Percentiles rank a stretch among this genome's conserved stretches.
These are phyloP conservation scores for Zygotorulaspora danielsina DNA, from an alignment of 805 yeast genomes.

Conservation along the genomic window DNA sequence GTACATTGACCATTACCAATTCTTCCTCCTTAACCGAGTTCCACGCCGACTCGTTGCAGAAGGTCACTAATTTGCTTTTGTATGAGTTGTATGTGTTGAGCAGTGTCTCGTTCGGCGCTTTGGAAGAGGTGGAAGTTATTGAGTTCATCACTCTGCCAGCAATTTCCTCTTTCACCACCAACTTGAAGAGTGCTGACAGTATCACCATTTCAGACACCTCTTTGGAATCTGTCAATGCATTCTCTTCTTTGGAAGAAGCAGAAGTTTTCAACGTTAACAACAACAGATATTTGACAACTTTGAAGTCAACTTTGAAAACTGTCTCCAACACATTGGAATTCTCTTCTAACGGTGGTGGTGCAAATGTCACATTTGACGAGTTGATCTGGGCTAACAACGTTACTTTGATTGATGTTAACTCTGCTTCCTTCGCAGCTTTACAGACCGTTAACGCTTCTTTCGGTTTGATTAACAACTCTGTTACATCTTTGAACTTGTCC, in stretches of 20 bases:
- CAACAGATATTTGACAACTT: slow-evolving; percentile 71
- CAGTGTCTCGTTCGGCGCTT: slow-evolving; percentile 68
- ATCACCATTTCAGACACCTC: slow-evolving; percentile 72
- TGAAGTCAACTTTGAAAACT: slow-evolving; percentile 66
- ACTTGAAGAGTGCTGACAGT: slow-evolving; percentile 66
- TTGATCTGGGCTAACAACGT: slow-evolving; percentile 85
- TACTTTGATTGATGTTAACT: slow-evolving; percentile 73
- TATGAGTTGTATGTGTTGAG: slow-evolving; percentile 60
- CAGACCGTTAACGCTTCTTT: slow-evolving; percentile 73
- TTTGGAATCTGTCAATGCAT: slow-evolving; percentile 63
- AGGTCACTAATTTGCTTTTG: slow-evolving; percentile 70
- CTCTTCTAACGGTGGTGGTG: slow-evolving; percentile 79
- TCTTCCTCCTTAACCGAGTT: slow-evolving; percentile 59
- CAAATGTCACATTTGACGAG: slow-evolving; percentile 61
- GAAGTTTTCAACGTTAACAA: slow-evolving; percentile 80
- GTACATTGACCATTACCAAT: slow-evolving; percentile 64
- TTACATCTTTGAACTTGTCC: slow-evolving; percentile 53
- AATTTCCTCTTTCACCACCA: slow-evolving; percentile 63
- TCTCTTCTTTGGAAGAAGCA: slow-evolving; percentile 42
- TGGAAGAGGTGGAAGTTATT: slow-evolving; percentile 78
- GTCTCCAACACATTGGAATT: slow-evolving; percentile 74
- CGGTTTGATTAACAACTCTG: slow-evolving; percentile 70
- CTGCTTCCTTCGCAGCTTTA: slow-evolving; percentile 67
- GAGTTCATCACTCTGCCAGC: slow-evolving; percentile 84
- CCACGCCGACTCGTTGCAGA: slow-evolving; percentile 73